These are phyloP conservation scores for Phytophthora litchii DNA, from an alignment of 352 stramenopile species.

Conservation along the genomic window DNA sequence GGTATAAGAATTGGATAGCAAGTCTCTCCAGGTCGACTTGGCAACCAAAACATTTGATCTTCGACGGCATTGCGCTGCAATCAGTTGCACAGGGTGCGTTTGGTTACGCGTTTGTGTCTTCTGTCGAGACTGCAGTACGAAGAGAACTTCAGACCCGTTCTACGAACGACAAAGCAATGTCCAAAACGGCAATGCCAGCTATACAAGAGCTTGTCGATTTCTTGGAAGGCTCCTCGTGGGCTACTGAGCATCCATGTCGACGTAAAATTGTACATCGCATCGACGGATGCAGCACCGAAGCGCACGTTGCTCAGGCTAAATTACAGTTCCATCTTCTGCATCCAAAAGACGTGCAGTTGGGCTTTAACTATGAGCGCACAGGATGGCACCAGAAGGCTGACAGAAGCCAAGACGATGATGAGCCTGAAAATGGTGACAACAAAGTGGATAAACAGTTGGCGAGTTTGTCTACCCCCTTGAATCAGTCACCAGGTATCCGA, in stretches of 20 bases:
- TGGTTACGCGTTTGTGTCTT: constrained; percentile 60
- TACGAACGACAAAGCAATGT: not conserved
- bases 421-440: constrained; percentile 1
- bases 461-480: not conserved
- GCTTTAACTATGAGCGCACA: constrained; percentile 47
- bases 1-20: constrained; percentile 44
- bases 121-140: constrained; percentile 32
- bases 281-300: constrained; percentile 8
- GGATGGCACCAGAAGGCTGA: constrained; percentile 42
- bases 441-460: not conserved
- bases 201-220: constrained; percentile 14
- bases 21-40: constrained; percentile 13
- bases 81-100: constrained; percentile 44
- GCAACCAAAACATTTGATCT: constrained; percentile 52
- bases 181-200: not conserved
- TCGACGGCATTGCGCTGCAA: constrained; percentile 46
- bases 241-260: constrained; percentile 22
- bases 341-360: constrained; percentile 5
- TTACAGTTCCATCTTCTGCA: constrained; percentile 43
- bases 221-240: constrained; percentile 25
- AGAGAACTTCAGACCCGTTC: constrained; percentile 3
- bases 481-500: not conserved
- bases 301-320: constrained; percentile 62
- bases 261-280: constrained; percentile 37
- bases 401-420: constrained; percentile 21